Base-by-base conservation (phyloP, 805 yeast genomes). In the Candida ficus region DNA sequence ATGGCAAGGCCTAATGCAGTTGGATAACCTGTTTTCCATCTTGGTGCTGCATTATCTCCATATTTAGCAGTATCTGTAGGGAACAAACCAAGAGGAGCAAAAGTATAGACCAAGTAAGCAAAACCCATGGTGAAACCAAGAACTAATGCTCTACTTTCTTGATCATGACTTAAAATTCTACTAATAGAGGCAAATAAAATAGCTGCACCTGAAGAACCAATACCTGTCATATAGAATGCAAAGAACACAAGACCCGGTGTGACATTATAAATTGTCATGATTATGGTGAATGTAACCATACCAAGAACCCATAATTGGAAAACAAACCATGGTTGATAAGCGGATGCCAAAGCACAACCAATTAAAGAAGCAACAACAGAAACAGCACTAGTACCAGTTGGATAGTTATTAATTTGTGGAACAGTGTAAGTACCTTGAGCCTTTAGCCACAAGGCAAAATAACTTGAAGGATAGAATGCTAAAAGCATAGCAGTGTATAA, bases 121-220 rank as follows among this genome's bases (percentile, higher is more conserved):
- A 75, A 50, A 25, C 59, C 52, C 56, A 75, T 75, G 71, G 72
- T 68, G 21, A 65, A 49, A 16, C 75, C 75, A 44, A 76, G 59
- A 29, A 70, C 64, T 25, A 75, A 68, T 4, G 80, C 71, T 44
- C 80, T 62, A 40, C 70, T 68, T 43, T 74, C 70, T 8, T 73
- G 68, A 45, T 76, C 77, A 33, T 70, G 65, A 33, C 81, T 65
- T 41, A 78, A 68, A 23, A 75, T 72, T 53, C 74, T 80, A 47
- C 72, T 73, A 42, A 69, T 71, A 76, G 78, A 76, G 14, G 77
- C 67, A 52, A 75, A 78, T 11, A 75, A 55, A 1, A 73, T 76
- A 0, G 80, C 76, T 1, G 82, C 76, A 71, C 71, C 72, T 11
- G 80, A 75, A 74, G 77, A 70, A 7, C 78, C 78, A 39, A 71